Evolutionary conservation across 495 filamentous ascomycete genomes (phyloP), one percentile per base, ranked within the genome.

Genomic region (Hypoxylon lenormandii): DNA sequence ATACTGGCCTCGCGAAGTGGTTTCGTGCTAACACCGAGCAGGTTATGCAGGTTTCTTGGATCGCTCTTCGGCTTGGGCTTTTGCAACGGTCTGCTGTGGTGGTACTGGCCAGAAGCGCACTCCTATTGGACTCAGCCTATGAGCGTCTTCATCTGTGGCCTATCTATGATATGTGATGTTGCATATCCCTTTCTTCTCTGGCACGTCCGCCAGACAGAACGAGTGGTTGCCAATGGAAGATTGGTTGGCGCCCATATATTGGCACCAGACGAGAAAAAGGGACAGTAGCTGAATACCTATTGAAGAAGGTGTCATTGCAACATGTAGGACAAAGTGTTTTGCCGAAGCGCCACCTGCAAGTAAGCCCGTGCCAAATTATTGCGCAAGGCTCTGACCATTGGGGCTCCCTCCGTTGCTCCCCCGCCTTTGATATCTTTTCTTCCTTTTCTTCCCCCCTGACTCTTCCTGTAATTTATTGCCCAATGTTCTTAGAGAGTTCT

Each of bases 41-140:
- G 78, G 78, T 66, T 76, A 43, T 74, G 72, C 22, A 72, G 81
- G 56, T 66, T 72, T 6, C 11, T 78, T 22, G 82, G 80, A 6
- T 77, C 79, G 3, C 2, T 81, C 19, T 42, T 76, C 45, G 81
- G 79, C 21, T 49, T 80, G 22, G 54, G 74, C 13, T 13, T 76
- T 1, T 57, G 60, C 22, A 77, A 76, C 63, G 56, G 58, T 1
- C 75, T 77, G 46, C 64, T 74, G 48, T 82, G 76, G 75, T 80
- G 70, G 60, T 74, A 75, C 55, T 83, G 80, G 80, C 76, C 75
- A 15, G 77, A 81, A 22, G 78, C 76, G 0, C 75, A 82, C 65
- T 71, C 58, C 2, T 84, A 77, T 40, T 74, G 80, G 36, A 67
- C 76, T 58, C 68, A 47, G 21, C 77, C 74, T 0, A 72, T 78